Evolutionary conservation across 202 grass and related monocot genomes (phyloP).

Genomic region (Brachypodium distachyon): DNA sequence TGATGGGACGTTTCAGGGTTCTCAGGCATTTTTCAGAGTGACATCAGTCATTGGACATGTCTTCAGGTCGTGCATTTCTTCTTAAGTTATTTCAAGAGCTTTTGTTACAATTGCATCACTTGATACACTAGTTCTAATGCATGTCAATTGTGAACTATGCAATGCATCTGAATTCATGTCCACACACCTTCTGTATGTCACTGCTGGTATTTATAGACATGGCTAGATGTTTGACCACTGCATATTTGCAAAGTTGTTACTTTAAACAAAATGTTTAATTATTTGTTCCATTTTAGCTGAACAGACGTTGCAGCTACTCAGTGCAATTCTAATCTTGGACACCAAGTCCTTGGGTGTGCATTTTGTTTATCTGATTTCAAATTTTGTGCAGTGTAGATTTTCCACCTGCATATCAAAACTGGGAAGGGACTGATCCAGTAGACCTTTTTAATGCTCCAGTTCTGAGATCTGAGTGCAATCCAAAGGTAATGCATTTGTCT

Average conservation of each 20-base stretch:
- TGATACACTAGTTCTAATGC: background rate
- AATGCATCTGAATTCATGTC: background rate
- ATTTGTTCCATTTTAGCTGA: background rate
- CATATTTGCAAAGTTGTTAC: background rate
- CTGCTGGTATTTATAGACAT: background rate
- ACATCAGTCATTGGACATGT: conserved; percentile 95
- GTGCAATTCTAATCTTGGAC: background rate
- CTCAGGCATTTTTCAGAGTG: conserved; percentile 62
- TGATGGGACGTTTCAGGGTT: conserved; percentile 63
- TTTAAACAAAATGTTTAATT: background rate
- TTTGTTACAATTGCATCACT: background rate
- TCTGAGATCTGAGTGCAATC: conserved; percentile 91
- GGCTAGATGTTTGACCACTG: background rate
- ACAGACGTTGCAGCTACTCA: background rate
- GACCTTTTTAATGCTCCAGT: conserved; percentile 85
- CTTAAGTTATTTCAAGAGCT: background rate
- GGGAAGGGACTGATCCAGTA: conserved; percentile 86
- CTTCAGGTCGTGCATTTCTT: conserved; percentile 48
- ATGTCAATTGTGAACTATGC: background rate
- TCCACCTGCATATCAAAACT: conserved; percentile 86
- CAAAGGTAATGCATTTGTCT: conserved; percentile 51
- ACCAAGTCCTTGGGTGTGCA: background rate
- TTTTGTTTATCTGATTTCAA: conserved; percentile 9
- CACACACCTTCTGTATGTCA: background rate
- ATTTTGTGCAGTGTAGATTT: conserved; percentile 72